Evolutionary conservation across 1,139 yeast genomes (phyloP).

Genomic region (Scheffersomyces parashehatae): DNA sequence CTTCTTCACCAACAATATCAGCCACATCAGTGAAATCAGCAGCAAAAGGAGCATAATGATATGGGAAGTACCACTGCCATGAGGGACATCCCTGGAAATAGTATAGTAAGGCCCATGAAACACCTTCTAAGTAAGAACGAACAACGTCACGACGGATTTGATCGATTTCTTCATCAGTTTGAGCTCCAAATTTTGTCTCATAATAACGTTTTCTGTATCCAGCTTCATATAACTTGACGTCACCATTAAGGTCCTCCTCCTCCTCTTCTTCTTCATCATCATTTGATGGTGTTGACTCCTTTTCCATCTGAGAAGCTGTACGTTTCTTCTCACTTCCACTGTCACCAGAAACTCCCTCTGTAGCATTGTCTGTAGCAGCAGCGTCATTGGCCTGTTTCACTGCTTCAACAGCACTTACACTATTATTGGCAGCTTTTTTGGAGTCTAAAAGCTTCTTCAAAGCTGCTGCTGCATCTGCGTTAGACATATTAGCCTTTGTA

Average conservation of each 20-base stretch:
- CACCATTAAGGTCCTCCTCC: conserved; percentile 33
- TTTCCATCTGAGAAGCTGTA: neutral
- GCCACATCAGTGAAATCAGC: conserved; percentile 69
- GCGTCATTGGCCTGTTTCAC: conserved; percentile 32
- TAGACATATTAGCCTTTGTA: conserved; percentile 76
- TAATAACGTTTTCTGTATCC: conserved; percentile 88
- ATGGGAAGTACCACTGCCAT: conserved; percentile 98
- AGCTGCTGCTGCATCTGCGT: conserved; percentile 68
- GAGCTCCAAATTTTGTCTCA: conserved; percentile 65
- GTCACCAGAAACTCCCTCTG: neutral
- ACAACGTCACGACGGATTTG: conserved; percentile 62
- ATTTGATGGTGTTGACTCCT: neutral
- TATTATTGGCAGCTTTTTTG: conserved; percentile 24
- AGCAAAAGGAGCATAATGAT: conserved; percentile 98
- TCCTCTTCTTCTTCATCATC: conserved; percentile 1
- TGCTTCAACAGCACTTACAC: conserved; percentile 42
- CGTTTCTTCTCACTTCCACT: neutral
- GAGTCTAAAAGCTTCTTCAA: conserved; percentile 49
- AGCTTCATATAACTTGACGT: conserved; percentile 76
- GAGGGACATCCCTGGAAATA: conserved; percentile 98
- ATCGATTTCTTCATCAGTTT: conserved; percentile 56
- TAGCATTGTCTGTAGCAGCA: conserved; percentile 3
- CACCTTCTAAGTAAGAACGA: conserved; percentile 83
- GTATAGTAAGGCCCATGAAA: conserved; percentile 90
- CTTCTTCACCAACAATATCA: conserved; percentile 47